Conservation (phyloP, 306 rosid genomes). For the Delonix regia region DNA sequence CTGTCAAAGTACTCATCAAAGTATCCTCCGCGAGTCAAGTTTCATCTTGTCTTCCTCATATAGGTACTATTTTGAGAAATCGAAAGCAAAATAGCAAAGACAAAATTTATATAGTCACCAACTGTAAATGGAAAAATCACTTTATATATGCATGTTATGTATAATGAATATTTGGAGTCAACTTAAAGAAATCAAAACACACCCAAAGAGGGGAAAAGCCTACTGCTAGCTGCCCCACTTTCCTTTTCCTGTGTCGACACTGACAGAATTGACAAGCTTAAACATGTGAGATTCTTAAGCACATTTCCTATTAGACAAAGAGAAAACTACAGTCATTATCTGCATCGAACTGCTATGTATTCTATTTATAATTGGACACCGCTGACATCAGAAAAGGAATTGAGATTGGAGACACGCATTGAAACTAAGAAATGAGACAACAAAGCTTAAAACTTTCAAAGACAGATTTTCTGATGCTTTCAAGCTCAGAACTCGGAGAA, state of each 20-base stretch:
- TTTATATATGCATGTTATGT: not conserved
- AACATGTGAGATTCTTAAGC: conserved; percentile 16
- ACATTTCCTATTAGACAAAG: not conserved
- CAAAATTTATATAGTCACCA: not conserved
- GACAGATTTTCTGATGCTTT: conserved; percentile 28
- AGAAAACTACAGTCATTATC: conserved; percentile 20
- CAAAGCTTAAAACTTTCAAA: conserved; percentile 27
- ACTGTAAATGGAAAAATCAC: not conserved
- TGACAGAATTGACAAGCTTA: conserved; percentile 8
- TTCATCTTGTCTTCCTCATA: no score
- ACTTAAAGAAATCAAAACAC: not conserved
- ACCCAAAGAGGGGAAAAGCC: conserved; percentile 8
- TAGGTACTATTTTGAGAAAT: no score
- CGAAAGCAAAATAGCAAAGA: not conserved
- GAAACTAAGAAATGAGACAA: conserved; percentile 34
- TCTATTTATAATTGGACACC: conserved; percentile 18
- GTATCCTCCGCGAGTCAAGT: not conserved
- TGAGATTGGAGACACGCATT: conserved; percentile 30
- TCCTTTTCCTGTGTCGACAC: conserved; percentile 24
- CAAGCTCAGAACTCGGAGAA: conserved; percentile 19
- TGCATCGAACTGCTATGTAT: conserved; percentile 35
- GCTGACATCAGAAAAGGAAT: conserved; percentile 3
- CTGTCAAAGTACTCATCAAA: not conserved
- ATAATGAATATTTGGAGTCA: conserved; percentile 9
- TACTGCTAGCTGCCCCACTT: conserved; percentile 20